A percentile compares a stretch with the other conserved stretches of the same genome.
phyloP scores from a whole-genome alignment of 371 early-diverging fungal species.

The Phascolomyces articulosus region DNA sequence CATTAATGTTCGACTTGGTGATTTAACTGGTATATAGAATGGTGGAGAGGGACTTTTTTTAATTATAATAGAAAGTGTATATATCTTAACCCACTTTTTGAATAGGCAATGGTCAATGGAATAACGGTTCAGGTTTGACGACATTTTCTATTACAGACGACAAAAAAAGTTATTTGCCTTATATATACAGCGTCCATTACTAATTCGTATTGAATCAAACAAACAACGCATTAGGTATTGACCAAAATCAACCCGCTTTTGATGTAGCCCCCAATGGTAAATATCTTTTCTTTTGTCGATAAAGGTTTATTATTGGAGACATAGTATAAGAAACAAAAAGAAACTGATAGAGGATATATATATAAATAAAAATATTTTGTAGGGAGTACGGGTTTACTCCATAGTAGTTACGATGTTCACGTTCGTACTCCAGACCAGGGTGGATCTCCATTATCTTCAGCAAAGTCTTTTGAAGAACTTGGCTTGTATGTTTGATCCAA shows the following conservation, averaged over 20 bases:
- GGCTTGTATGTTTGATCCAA: conserved; percentile 54
- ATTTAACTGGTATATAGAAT: background rate
- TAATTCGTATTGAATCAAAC: too few species aligned
- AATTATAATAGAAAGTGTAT: too few species aligned
- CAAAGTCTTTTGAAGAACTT: conserved; percentile 76
- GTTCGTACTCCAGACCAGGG: conserved; percentile 78
- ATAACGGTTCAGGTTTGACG: background rate
- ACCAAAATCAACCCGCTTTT: background rate
- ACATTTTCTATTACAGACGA: background rate
- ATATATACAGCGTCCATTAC: background rate
- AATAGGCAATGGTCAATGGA: background rate
- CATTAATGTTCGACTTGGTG: conserved; percentile 5
- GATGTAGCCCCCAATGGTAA: background rate
- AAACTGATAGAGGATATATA: too few species aligned
- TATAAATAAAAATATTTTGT: too few species aligned
- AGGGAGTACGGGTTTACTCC: conserved; percentile 33
- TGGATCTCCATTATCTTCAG: conserved; percentile 76
- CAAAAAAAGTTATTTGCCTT: background rate
- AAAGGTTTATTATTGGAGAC: too few species aligned
- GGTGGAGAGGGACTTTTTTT: background rate
- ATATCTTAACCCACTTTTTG: too few species aligned
- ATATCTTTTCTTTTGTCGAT: background rate
- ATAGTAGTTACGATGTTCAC: conserved; percentile 70
- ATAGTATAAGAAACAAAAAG: too few species aligned
- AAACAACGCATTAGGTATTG: background rate